Conservation (phyloP, 441 rosid species). For the Hypseocharis bilobata region DNA sequence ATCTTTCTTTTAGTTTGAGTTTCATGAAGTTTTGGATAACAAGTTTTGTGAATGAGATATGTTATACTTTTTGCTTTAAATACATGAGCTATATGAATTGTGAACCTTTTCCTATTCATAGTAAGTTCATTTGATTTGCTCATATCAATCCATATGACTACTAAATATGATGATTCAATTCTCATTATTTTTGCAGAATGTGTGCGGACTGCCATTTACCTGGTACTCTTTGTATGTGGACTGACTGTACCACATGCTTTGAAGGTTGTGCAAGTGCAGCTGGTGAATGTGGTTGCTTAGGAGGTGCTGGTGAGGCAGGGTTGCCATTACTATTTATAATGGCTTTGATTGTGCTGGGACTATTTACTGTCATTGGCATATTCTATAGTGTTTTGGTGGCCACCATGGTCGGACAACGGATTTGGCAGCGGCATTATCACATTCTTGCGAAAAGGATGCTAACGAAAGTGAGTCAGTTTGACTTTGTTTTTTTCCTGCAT, state of each 20-base stretch:
- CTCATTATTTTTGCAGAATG: conserved; percentile 42
- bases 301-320: conserved; percentile 99
- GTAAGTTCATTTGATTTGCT: not conserved
- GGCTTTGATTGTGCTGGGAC: conserved; percentile 80
- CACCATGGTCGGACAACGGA: conserved; percentile 98
- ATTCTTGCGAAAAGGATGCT: conserved; percentile 96
- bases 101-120: not conserved
- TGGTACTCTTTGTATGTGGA: conserved; percentile 99
- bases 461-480: conserved; percentile 60
- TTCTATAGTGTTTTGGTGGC: conserved; percentile 95
- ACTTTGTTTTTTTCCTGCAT: conserved; percentile 3
- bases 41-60: not conserved
- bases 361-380: conserved; percentile 88
- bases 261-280: conserved; percentile 93
- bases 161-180: not conserved
- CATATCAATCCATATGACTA: not conserved
- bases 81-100: not conserved
- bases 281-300: conserved; percentile 92
- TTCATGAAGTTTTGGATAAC: not conserved
- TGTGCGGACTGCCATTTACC: conserved; percentile 99
- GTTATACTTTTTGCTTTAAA: not conserved
- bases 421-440: conserved; percentile 98
- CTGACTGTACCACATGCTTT: conserved; percentile 94
- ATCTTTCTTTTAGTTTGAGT: not conserved
- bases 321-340: conserved; percentile 70